Base-by-base conservation (phyloP, 1,284 basidiomycete genomes). In the Leucoagaricus sp. region DNA sequence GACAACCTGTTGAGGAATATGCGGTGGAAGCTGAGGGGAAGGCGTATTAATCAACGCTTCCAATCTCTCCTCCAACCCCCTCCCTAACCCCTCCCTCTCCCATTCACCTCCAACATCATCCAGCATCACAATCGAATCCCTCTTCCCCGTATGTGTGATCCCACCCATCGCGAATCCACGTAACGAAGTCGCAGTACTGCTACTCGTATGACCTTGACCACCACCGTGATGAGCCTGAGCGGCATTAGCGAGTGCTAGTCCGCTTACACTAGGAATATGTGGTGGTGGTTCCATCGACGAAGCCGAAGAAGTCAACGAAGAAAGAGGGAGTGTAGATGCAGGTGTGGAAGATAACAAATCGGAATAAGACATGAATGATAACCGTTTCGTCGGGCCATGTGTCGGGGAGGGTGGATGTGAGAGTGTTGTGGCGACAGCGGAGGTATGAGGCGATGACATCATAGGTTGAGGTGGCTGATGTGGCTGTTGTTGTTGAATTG, bases 321-420 rank as follows among this genome's bases (percentile, higher is more conserved):
- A 84, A 2, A 95, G 80, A 1, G 90, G 82, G 28, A 86, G 79
- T 9, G 86, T 85, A 2, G 87, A 80, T 0, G 85, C 77, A 0
- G 93, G 93, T 0, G 89, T 86, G 0, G 87, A 89, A 0, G 87
- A 77, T 38, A 94, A 82, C 4, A 94, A 80, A 69, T 95, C 93
- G 38, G 86, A 83, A 70, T 94, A 94, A 2, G 90, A 89, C 70
- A 94, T 82, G 77, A 94, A 94, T 0, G 89, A 92, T 28, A 95
- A 80, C 1, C 89, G 84, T 64, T 93, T 86, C 40, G 77, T 76
- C 49, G 75, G 72, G 2, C 65, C 68, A 48, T 74, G 70, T 9
- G 77, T 77, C 3, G 85, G 86, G 25, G 79, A 89, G 29, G 82
- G 86, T 31, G 76, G 84, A 60, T 75, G 83, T 33, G 76, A 82